phyloP scores from a whole-genome alignment of 805 yeast species.

The Pichia manshurica region DNA sequence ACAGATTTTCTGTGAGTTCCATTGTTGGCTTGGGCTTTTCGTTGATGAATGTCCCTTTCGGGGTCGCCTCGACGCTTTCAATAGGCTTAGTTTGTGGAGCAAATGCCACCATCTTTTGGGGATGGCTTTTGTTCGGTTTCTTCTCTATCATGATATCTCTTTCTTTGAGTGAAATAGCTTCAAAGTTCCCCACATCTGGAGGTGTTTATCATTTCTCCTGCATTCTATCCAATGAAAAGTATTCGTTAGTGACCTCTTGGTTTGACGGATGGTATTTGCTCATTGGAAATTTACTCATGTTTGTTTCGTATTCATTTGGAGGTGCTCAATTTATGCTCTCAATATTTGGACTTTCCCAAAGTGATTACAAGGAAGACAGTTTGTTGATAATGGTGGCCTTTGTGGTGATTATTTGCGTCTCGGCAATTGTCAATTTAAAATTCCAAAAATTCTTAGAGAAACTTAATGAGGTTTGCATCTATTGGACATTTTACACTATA shows the following conservation, averaged over 20 bases:
- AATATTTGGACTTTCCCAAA: slow-evolving; percentile 56
- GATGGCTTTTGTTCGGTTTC: slow-evolving; percentile 62
- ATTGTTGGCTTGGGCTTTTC: slow-evolving; percentile 76
- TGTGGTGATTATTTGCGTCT: slow-evolving; percentile 48
- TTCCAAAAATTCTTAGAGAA: slow-evolving; percentile 55
- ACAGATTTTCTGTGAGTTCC: slow-evolving; percentile 63
- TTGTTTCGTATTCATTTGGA: slow-evolving; percentile 65
- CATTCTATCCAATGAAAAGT: slow-evolving; percentile 52
- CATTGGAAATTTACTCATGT: slow-evolving; percentile 74
- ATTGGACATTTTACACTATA: slow-evolving; percentile 71
- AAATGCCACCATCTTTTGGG: slow-evolving; percentile 67
- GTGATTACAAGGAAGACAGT: slow-evolving; percentile 51
- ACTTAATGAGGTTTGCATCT: slow-evolving; percentile 63
- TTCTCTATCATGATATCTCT: slow-evolving; percentile 61
- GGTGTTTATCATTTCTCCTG: slow-evolving; percentile 76
- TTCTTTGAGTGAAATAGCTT: slow-evolving; percentile 70
- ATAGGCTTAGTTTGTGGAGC: slow-evolving; percentile 74
- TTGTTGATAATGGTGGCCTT: slow-evolving; percentile 53
- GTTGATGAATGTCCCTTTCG: slow-evolving; percentile 77
- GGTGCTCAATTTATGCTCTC: slow-evolving; percentile 71
- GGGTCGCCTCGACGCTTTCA: slow-evolving; percentile 67
- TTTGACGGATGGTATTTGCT: slow-evolving; percentile 71
- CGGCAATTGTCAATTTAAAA: slow-evolving; percentile 58
- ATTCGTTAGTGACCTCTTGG: slow-evolving; percentile 62
- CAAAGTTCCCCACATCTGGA: slow-evolving; percentile 72